phyloP scores from a whole-genome alignment of 2,329 filamentous ascomycete species.

The Epichloe brachyelytri region DNA sequence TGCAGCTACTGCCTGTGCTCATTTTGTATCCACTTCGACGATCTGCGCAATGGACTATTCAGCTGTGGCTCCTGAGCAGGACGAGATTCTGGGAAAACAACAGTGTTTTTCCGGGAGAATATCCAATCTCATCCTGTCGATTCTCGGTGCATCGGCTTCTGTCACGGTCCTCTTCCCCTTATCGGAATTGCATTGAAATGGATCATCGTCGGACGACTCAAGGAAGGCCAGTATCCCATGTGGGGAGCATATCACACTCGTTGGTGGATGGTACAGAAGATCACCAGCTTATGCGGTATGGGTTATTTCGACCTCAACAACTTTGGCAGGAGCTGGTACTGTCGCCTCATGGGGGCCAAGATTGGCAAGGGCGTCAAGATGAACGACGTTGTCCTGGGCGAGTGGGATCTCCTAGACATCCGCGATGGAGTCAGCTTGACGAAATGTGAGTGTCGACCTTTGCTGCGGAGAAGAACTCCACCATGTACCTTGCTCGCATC shows the following conservation, averaged over 20 bases:
- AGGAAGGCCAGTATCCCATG: constrained; percentile 43
- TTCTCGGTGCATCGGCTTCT: constrained; percentile 27
- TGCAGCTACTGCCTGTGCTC: constrained; percentile 37
- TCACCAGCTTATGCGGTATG: constrained; percentile 32
- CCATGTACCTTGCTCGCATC: constrained; percentile 42
- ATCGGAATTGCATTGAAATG: constrained; percentile 39
- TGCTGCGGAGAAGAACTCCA: constrained; percentile 39
- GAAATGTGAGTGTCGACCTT: constrained; percentile 35
- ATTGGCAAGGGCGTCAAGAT: constrained; percentile 38
- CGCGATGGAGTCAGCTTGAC: constrained; percentile 35
- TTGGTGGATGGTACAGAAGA: constrained; percentile 47
- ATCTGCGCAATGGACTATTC: constrained; percentile 37
- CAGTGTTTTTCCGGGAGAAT: constrained; percentile 27
- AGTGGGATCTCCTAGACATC: constrained; percentile 43
- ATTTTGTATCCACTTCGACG: constrained; percentile 37
- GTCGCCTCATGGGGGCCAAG: constrained; percentile 37
- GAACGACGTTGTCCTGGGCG: constrained; percentile 31
- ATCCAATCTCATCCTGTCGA: constrained; percentile 32
- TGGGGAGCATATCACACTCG: constrained; percentile 44
- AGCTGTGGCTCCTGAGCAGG: constrained; percentile 32
- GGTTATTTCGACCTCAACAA: constrained; percentile 31
- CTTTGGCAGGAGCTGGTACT: constrained; percentile 29
- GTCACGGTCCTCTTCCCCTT: constrained; percentile 27
- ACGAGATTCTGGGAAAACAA: constrained; percentile 27
- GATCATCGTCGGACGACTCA: constrained; percentile 39